Evolutionary conservation across 2,329 filamentous ascomycete genomes (phyloP), one percentile per base, ranked within the genome.

Genomic region (Aspergillus unguis): DNA sequence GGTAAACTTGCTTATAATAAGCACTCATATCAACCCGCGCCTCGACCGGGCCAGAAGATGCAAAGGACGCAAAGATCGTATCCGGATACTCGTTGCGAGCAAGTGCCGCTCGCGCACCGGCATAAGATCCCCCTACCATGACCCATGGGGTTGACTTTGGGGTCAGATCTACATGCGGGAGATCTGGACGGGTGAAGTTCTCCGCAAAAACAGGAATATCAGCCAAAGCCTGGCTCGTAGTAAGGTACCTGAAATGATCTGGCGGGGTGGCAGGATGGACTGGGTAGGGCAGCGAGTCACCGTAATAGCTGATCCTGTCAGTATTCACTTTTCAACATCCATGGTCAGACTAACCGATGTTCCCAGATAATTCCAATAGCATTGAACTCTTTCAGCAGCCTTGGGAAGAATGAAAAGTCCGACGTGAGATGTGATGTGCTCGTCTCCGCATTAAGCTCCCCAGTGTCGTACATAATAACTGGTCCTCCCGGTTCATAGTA

Each of bases 401-500:
- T 50, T 4, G 46, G 55, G 28, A 73, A 65, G 48, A 72, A 69
- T 0, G 65, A 65, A 9, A 27, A 3, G 2, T 49, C 40, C 9
- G 55, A 57, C 1, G 46, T 55, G 10, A 61, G 51, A 35, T 55
- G 56, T 3, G 27, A 26, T 28, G 44, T 41, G 11, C 42, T 42
- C 3, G 6, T 1, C 36, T 72, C 69, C 3, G 68, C 76, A 32
- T 62, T 65, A 1, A 71, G 67, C 58, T 80, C 78, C 35, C 78
- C 78, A 6, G 68, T 70, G 59, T 80, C 75, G 57, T 76, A 78
- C 6, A 79, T 59, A 54, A 76, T 75, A 0, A 80, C 71, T 1
- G 78, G 80, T 0, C 79, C 79, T 17, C 80, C 80, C 9, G 79
- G 71, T 56, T 78, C 74, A 61, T 82, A 83, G 63, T 81, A 80